Evolutionary conservation across 352 stramenopile genomes (phyloP).

Genomic region (Phytophthora citrophthora): DNA sequence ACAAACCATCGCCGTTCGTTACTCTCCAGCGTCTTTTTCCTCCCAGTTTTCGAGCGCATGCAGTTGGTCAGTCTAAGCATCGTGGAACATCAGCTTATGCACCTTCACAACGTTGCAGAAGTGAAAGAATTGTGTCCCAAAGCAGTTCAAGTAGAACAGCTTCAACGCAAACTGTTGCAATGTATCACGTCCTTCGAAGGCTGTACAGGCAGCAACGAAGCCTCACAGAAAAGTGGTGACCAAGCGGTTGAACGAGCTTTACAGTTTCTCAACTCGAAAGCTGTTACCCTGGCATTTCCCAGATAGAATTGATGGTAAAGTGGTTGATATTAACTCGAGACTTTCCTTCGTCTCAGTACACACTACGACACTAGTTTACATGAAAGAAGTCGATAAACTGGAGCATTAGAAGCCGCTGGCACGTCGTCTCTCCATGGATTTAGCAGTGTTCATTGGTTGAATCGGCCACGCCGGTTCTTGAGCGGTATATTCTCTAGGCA

Average conservation of each 20-base stretch:
- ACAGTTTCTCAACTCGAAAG: slow-evolving; percentile 57
- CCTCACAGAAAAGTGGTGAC: slow-evolving; percentile 57
- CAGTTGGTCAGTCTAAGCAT: slow-evolving; percentile 48
- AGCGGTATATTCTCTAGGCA: slow-evolving; percentile 45
- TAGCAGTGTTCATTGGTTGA: slow-evolving; percentile 13
- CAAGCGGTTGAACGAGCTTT: slow-evolving; percentile 62
- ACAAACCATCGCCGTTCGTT: slow-evolving; percentile 72
- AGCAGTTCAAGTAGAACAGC: slow-evolving; percentile 39
- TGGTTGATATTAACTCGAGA: slow-evolving; percentile 23
- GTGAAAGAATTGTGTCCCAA: slow-evolving; percentile 14
- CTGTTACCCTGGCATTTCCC: slow-evolving; percentile 33
- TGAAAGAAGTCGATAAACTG: not conserved
- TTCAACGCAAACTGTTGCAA: slow-evolving; percentile 70
- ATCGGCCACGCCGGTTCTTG: slow-evolving; percentile 21
- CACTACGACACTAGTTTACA: slow-evolving; percentile 18
- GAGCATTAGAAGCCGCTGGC: slow-evolving; percentile 31
- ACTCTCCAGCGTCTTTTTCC: slow-evolving; percentile 53
- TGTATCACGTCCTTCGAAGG: slow-evolving; percentile 77
- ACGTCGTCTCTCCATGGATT: slow-evolving; percentile 55
- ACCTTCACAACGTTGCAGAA: slow-evolving; percentile 34
- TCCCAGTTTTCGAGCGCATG: slow-evolving; percentile 54
- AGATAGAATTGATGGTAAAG: not conserved
- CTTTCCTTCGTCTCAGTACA: slow-evolving; percentile 8
- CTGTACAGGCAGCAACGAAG: slow-evolving; percentile 48
- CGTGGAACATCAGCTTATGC: slow-evolving; percentile 59